Evolutionary conservation across 805 yeast genomes (phyloP).

Genomic region (Helenozyma rhizophorensis): DNA sequence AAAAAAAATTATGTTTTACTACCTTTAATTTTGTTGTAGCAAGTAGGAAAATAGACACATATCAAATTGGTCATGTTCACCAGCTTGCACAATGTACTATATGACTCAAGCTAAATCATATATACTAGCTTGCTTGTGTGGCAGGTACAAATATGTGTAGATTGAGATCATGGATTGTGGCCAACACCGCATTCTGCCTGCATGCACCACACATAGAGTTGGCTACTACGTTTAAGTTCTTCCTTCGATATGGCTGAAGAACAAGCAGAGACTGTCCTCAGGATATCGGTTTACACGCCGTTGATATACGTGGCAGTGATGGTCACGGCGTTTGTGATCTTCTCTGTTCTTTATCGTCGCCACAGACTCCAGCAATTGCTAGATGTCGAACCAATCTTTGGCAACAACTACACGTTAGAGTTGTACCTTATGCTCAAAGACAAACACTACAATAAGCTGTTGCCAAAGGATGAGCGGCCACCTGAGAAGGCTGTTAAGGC

Average conservation of each 20-base stretch:
- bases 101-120: too few relatives aligned
- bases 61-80: too few relatives aligned
- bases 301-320: constrained; percentile 69
- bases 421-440: constrained; percentile 57
- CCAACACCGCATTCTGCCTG: too few relatives aligned
- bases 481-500: constrained; percentile 74
- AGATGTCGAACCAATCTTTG: constrained; percentile 69
- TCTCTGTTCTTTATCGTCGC: constrained; percentile 64
- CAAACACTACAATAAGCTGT: constrained; percentile 36
- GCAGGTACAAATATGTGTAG: too few relatives aligned
- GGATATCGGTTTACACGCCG: constrained; percentile 55
- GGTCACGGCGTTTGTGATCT: constrained; percentile 59
- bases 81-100: too few relatives aligned
- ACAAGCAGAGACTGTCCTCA: constrained; percentile 21
- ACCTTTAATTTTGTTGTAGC: too few relatives aligned
- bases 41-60: too few relatives aligned
- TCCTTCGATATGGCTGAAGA: constrained; percentile 12
- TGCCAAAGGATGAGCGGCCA: constrained; percentile 45
- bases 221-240: too few relatives aligned
- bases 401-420: constrained; percentile 59
- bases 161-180: too few relatives aligned
- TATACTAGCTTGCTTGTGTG: too few relatives aligned
- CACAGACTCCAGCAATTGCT: constrained; percentile 51
- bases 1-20: too few relatives aligned
- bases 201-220: too few relatives aligned